phyloP scores from a whole-genome alignment of 2,329 filamentous ascomycete genomes.

The Fusarium secorum region DNA sequence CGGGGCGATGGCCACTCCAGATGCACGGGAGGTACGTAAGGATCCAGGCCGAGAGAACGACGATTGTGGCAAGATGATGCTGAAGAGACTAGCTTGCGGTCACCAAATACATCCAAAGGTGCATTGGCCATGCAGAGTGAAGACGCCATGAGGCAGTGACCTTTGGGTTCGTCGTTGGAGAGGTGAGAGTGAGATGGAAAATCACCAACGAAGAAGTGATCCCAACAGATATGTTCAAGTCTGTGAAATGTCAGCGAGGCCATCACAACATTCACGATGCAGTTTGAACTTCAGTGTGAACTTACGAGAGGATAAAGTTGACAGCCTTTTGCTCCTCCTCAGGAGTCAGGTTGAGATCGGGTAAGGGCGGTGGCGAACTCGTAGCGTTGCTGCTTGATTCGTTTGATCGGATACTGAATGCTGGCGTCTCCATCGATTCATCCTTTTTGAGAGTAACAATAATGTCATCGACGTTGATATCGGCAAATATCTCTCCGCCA shows the following conservation, averaged over 20 bases:
- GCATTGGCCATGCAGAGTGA: conserved; percentile 53
- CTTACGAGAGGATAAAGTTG: conserved; percentile 64
- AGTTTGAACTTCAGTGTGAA: conserved; percentile 30
- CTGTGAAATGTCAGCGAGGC: conserved; percentile 43
- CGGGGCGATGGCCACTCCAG: conserved; percentile 50
- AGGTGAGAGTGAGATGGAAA: conserved; percentile 47
- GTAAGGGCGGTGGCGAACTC: conserved; percentile 28
- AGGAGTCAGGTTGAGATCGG: conserved; percentile 44
- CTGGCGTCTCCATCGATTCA: conserved; percentile 52
- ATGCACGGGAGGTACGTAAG: conserved; percentile 32
- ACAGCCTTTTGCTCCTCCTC: conserved; percentile 56
- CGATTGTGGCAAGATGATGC: conserved; percentile 28
- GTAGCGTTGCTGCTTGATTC: conserved; percentile 31
- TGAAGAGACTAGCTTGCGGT: conserved; percentile 35
- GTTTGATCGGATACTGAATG: conserved; percentile 52
- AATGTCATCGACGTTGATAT: conserved; percentile 50
- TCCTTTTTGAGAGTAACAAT: conserved; percentile 54
- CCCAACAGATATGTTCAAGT: conserved; percentile 62
- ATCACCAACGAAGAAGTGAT: conserved; percentile 55
- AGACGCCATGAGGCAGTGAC: conserved; percentile 56
- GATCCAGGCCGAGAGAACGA: conserved; percentile 20
- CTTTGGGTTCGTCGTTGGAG: conserved; percentile 45
- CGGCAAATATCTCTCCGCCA: conserved; percentile 43
- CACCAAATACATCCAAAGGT: conserved; percentile 46
- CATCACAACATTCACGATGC: background rate